phyloP scores from a whole-genome alignment of 257 asterid species.

The Vinca minor region DNA sequence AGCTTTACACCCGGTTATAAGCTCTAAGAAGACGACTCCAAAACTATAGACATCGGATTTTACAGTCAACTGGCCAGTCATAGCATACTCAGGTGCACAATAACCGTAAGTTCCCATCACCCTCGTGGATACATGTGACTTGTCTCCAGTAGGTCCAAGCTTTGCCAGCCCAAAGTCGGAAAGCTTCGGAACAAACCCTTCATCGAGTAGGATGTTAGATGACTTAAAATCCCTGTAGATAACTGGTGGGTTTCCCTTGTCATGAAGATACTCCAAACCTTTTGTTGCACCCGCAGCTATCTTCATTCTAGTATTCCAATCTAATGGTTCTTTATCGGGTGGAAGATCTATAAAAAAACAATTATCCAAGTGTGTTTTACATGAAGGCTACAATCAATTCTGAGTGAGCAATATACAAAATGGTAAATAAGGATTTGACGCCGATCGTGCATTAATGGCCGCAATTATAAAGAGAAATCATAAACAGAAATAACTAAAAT shows the following conservation, averaged over 20 bases:
- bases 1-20: constrained; percentile 96
- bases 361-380: not conserved
- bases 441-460: not conserved
- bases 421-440: not conserved
- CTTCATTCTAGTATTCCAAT: constrained; percentile 98
- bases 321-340: constrained; percentile 76
- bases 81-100: constrained; percentile 98
- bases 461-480: not conserved
- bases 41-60: constrained; percentile 97
- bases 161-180: constrained; percentile 98
- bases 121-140: constrained; percentile 95
- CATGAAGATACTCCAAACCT: constrained; percentile 96
- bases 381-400: not conserved
- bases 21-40: constrained; percentile 92
- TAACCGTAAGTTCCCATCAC: constrained; percentile 99
- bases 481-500: not conserved
- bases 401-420: not conserved
- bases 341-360: constrained; percentile 63
- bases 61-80: constrained; percentile 95
- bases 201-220: constrained; percentile 87
- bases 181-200: constrained; percentile 72
- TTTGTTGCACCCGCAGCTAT: constrained; percentile 99
- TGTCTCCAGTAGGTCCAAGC: constrained; percentile 99
- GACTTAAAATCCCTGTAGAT: constrained; percentile 95
- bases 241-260: constrained; percentile 95